Evolutionary conservation across 306 rosid species (phyloP), one percentile per base, ranked within the genome.

Genomic region (Erythrophleum fordii): DNA sequence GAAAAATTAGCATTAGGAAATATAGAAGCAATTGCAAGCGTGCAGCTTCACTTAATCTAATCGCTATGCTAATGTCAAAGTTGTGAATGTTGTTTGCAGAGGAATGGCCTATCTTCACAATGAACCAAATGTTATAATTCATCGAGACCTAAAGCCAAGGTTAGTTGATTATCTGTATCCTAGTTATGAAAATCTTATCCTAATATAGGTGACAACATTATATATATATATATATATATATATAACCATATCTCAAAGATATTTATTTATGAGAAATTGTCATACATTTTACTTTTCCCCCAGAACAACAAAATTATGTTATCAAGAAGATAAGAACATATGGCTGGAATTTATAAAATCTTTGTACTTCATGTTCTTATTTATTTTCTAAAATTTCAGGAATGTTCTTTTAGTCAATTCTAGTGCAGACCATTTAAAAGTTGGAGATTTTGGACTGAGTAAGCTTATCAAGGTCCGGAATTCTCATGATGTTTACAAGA

Each of bases 81-180:
- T 39, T 85, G 76, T 71, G 46, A 71, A 80, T 81, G 31, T 76
- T 83, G 61, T 73, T 56, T 82, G 77, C 88, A 94, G 98, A 87
- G 98, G 98, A 76, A 91, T 94, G 93, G 96, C 98, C 72, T 94
- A 92, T 86, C 97, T 94, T 84, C 98, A 94, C 92, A 94, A 88
- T 44, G 98, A 94, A 80, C 98, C 98, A 67, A 92, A 94, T 82
- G 97, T 94, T 65, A 86, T 94, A 44, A 79, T 94, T 87, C 98
- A 94, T 84, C 87, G 98, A 42, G 97, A 94, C 91, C 88, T 94
- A 62, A 94, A 94, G 86, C 98, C 97, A 65, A 90, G 98, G 98
- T 87, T 66, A 84, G 89, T 39, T 81, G 26, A 8, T 80, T 74
- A 5, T 80, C 42, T 70, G n/a, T 71, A 76, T 52, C 37, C 31